A percentile compares a stretch with the other conserved stretches of the same genome.
Conservation (phyloP, 139 green algal species). For the Choricystis sp. region DNA sequence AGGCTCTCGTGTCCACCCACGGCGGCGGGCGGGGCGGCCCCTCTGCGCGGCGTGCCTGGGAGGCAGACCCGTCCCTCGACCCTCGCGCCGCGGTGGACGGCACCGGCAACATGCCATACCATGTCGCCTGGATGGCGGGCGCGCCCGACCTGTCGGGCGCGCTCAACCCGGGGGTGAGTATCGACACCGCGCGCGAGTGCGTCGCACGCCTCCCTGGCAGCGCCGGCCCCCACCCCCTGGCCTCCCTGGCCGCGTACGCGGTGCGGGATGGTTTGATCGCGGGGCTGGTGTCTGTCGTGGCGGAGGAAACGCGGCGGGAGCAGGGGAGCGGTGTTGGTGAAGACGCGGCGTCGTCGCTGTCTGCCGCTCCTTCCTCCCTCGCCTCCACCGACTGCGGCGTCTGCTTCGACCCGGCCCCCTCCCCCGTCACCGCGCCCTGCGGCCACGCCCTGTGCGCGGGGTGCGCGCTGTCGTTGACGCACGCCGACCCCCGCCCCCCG, state of each 20-base stretch:
- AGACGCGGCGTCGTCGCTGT: too few species aligned
- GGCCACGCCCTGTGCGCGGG: not conserved
- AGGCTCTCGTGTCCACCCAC: too few species aligned
- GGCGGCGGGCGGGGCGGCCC: too few species aligned
- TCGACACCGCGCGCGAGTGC: not conserved
- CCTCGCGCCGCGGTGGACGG: not conserved
- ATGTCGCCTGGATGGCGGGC: not conserved
- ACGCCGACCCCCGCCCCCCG: not conserved
- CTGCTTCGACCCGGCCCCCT: not conserved
- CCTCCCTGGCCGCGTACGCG: not conserved
- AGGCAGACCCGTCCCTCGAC: not conserved
- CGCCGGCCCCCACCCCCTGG: not conserved
- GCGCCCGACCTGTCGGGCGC: not conserved
- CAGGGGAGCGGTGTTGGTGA: too few species aligned
- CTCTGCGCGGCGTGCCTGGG: too few species aligned
- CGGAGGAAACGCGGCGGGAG: too few species aligned
- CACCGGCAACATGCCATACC: not conserved
- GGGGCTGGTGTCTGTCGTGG: not conserved
- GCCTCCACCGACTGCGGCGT: not conserved
- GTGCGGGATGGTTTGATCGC: not conserved
- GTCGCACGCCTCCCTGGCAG: too few species aligned
- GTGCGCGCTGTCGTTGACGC: not conserved
- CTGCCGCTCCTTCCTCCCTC: too few species aligned
- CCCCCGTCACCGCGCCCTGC: not conserved
- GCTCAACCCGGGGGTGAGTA: not conserved